Conservation (phyloP, 139 green algal species). For the Eudorina sp. region DNA sequence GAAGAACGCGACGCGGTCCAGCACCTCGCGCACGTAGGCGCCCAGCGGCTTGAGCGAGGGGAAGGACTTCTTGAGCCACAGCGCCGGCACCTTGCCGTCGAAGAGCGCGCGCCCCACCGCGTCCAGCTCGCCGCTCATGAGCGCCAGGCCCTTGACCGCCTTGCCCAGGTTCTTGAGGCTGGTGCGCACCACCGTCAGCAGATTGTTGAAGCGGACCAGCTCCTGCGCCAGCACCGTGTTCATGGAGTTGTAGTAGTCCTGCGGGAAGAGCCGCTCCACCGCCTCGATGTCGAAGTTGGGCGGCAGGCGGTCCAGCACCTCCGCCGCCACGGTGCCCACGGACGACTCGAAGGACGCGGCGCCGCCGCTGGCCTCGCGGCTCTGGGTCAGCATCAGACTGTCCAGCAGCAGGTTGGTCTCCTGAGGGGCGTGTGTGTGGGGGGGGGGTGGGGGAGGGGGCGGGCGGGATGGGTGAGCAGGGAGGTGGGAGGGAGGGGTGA, state of each 20-base stretch:
- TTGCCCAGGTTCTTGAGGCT: conserved; percentile 78
- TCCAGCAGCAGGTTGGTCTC: conserved; percentile 68
- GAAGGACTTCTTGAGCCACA: conserved; percentile 84
- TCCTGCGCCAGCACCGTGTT: conserved; percentile 87
- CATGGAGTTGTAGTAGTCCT: conserved; percentile 88
- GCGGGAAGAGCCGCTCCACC: conserved; percentile 73
- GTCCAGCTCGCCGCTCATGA: conserved; percentile 88
- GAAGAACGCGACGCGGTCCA: conserved; percentile 79
- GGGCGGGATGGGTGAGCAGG: conserved; percentile 53
- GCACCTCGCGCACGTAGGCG: conserved; percentile 83
- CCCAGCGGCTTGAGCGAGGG: conserved; percentile 84
- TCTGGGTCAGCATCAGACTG: conserved; percentile 64
- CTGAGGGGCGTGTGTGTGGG: conserved; percentile 26
- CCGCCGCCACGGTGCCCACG: conserved; percentile 64
- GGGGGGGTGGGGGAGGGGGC: neutral
- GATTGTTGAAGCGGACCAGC: conserved; percentile 81
- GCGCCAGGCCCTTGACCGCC: conserved; percentile 83
- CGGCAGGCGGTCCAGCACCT: conserved; percentile 74
- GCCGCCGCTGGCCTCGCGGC: conserved; percentile 46
- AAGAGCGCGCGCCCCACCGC: conserved; percentile 62
- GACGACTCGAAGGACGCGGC: conserved; percentile 52
- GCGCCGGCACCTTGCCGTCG: conserved; percentile 79
- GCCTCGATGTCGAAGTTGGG: conserved; percentile 78
- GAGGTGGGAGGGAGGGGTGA: neutral
- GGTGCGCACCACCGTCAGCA: conserved; percentile 74